These are phyloP conservation scores for Penicillium sp. DNA, from an alignment of 2,329 filamentous ascomycete species.

Conservation along the genomic window DNA sequence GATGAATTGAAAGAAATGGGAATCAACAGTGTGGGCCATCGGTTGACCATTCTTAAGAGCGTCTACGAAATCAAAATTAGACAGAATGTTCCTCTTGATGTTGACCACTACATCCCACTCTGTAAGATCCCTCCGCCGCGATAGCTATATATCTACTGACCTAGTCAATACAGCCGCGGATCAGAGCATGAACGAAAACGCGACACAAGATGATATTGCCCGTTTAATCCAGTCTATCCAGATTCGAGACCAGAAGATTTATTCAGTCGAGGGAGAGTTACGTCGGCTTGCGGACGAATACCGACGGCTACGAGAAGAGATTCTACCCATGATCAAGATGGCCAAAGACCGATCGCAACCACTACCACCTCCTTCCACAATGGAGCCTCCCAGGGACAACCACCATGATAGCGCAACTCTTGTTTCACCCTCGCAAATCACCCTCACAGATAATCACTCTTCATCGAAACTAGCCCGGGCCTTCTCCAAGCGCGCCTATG, in stretches of 20 bases:
- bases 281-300: conserved; percentile 85
- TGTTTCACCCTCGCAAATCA: conserved; percentile 31
- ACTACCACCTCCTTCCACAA: conserved; percentile 60
- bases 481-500: conserved; percentile 71
- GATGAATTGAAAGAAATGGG: conserved; percentile 96
- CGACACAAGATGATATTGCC: conserved; percentile 90
- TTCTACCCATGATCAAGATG: conserved; percentile 84
- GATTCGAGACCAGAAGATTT: conserved; percentile 86
- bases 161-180: conserved; percentile 68
- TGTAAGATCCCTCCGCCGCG: conserved; percentile 59
- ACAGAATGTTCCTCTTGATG: conserved; percentile 86
- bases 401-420: conserved; percentile 42
- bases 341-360: conserved; percentile 91
- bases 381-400: conserved; percentile 18
- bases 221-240: conserved; percentile 86
- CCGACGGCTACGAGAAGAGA: conserved; percentile 81
- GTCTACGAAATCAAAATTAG: conserved; percentile 96
- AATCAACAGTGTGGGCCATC: conserved; percentile 87
- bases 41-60: conserved; percentile 89
- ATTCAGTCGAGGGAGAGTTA: conserved; percentile 77
- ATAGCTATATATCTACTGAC: conserved; percentile 5
- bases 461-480: conserved; percentile 63
- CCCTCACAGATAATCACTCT: conserved; percentile 43
- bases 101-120: conserved; percentile 88
- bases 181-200: conserved; percentile 79